Percentiles rank a stretch among this genome's conserved stretches.
Evolutionary conservation across 495 filamentous ascomycete species (phyloP).

Genomic region (Neurospora sp.): DNA sequence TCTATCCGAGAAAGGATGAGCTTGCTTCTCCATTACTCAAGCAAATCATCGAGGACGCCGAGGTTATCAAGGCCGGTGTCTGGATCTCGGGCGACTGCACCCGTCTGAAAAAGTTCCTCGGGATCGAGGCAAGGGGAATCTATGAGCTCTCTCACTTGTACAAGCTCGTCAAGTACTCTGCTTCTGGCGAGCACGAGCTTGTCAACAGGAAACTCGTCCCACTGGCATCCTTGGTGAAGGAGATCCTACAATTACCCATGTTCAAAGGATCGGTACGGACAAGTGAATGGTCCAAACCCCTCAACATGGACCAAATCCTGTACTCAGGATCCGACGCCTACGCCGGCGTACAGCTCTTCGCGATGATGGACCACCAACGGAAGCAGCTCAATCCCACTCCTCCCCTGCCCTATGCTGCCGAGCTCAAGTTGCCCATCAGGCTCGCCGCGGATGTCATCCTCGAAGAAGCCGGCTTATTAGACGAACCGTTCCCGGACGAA

Average conservation of each 20-base stretch:
- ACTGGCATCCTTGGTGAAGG: conserved; percentile 56
- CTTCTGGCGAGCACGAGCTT: conserved; percentile 32
- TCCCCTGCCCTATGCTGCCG: conserved; percentile 56
- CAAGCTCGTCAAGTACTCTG: conserved; percentile 57
- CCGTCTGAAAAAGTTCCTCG: conserved; percentile 55
- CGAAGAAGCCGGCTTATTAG: conserved; percentile 17
- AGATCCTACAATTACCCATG: conserved; percentile 66
- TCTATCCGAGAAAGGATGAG: conserved; percentile 43
- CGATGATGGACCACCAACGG: conserved; percentile 57
- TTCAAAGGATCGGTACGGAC: conserved; percentile 62
- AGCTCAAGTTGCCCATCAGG: conserved; percentile 52
- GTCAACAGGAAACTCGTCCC: conserved; percentile 59
- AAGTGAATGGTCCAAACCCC: conserved; percentile 57
- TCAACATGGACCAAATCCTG: conserved; percentile 56
- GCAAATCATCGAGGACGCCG: conserved; percentile 57
- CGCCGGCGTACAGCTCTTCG: conserved; percentile 63
- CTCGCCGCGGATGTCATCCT: conserved; percentile 29
- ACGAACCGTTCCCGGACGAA: conserved; percentile 7
- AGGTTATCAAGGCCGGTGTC: conserved; percentile 71
- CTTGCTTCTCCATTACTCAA: conserved; percentile 62
- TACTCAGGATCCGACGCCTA: conserved; percentile 84
- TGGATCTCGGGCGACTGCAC: conserved; percentile 63
- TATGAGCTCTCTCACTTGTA: conserved; percentile 77
- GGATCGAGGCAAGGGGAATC: conserved; percentile 51
- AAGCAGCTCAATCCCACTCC: conserved; percentile 55